phyloP scores from a whole-genome alignment of 2,329 filamentous ascomycete genomes.

The Ophiostoma perfectum region DNA sequence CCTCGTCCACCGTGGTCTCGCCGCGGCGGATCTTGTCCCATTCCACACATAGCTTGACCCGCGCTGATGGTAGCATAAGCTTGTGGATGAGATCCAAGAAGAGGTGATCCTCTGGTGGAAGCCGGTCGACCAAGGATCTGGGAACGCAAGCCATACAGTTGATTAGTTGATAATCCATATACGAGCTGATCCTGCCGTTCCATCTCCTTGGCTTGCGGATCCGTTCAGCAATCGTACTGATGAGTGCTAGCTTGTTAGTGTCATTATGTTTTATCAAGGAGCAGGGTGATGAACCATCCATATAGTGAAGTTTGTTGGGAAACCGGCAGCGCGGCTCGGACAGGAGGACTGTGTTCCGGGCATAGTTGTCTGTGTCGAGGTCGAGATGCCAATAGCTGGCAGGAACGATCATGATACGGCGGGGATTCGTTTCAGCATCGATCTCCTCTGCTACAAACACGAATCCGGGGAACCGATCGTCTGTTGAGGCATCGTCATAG shows the following conservation, averaged over 20 bases:
- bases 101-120: neutral
- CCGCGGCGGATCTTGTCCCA: constrained; percentile 1
- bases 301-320: neutral
- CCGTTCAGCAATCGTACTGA: neutral
- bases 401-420: neutral
- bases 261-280: too few relatives aligned
- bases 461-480: neutral
- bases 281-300: neutral
- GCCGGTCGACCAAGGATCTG: neutral
- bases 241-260: neutral
- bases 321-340: neutral
- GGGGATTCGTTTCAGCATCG: neutral
- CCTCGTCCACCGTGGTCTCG: neutral
- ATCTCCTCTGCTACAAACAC: neutral
- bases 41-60: neutral
- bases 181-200: neutral
- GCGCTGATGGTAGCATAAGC: neutral
- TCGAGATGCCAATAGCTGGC: neutral
- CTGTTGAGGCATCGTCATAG: neutral
- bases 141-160: neutral
- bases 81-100: neutral
- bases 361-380: neutral
- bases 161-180: neutral
- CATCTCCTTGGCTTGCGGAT: neutral
- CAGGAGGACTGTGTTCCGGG: neutral